Conservation (phyloP, 2,329 filamentous ascomycete genomes). For the Beauveria rudraprayagi region DNA sequence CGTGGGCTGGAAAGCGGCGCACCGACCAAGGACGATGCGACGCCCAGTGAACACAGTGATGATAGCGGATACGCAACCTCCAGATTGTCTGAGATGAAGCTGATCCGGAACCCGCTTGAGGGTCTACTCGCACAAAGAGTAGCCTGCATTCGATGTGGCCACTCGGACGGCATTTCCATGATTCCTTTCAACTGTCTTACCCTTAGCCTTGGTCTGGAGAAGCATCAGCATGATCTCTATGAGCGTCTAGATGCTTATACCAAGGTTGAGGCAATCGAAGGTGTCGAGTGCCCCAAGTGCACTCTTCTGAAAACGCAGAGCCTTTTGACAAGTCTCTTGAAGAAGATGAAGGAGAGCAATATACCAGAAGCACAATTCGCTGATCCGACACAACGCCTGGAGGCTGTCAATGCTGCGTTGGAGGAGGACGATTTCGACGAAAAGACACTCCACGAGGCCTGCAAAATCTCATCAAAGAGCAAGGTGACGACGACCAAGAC, state of each 20-base stretch:
- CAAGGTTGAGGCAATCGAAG: constrained; percentile 74
- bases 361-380: constrained; percentile 42
- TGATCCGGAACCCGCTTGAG: constrained; percentile 69
- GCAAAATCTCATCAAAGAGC: constrained; percentile 57
- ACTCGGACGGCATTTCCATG: constrained; percentile 80
- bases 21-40: constrained; percentile 31
- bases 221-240: constrained; percentile 58
- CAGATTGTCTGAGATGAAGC: constrained; percentile 29
- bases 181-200: constrained; percentile 93
- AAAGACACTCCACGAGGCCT: constrained; percentile 53
- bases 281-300: constrained; percentile 87
- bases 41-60: constrained; percentile 42
- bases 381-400: constrained; percentile 47
- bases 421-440: constrained; percentile 75
- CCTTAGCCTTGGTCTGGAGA: constrained; percentile 62
- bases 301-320: constrained; percentile 57
- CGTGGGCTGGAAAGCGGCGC: constrained; percentile 33
- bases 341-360: constrained; percentile 27
- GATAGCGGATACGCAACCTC: constrained; percentile 46
- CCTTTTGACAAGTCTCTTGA: constrained; percentile 39
- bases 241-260: constrained; percentile 81
- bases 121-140: constrained; percentile 83
- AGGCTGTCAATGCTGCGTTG: constrained; percentile 60
- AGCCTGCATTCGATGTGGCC: constrained; percentile 76
- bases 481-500: constrained; percentile 77